Evolutionary conservation across 2,329 filamentous ascomycete genomes (phyloP), one percentile per base, ranked within the genome.

Genomic region (Ceratocystis smalleyi): DNA sequence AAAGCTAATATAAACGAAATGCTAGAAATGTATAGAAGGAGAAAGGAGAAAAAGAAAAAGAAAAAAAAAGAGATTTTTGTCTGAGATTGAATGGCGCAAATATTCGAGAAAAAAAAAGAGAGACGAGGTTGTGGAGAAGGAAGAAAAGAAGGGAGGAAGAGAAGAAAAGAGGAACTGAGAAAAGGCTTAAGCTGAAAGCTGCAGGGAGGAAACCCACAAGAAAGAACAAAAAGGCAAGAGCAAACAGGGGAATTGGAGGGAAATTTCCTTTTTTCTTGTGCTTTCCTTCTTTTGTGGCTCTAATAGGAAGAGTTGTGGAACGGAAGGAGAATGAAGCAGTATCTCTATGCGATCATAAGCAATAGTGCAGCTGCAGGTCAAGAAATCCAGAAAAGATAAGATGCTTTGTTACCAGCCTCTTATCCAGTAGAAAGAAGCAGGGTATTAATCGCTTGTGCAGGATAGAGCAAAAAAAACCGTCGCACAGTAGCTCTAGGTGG

Each of bases 161-260:
- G 32, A 43, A 63, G 17, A 35, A 49, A 43, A 40, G 35, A 40
- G 35, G 35, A 40, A 40, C 35, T 15, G 35, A 40, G 35, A 40
- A 40, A 45, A 49, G 47, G 8, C 24, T 47, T 43, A 30, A 45
- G 22, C 35, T 27, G 22, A 12, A 57, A 51, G 22, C 19, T 24
- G 19, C 17, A 30, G n/a, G 47, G 47, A 51, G 27, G 47, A 24
- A 51, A 51, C 19, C 19, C 17, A 27, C 22, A 19, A 51, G 40
- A 27, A 22, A 54, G 30, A 15, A 57, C 54, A 30, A 57, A 57
- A 32, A 32, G 54, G 59, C 35, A 61, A 45, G 59, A 45, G 43
- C 40, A 45, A 61, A 61, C 40, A 17, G 8, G 59, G 40, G 45
- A 61, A 61, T 43, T 45, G 59, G 59, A 61, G 40, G 47, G 24